A percentile compares a stretch with the other conserved stretches of the same genome.
Evolutionary conservation across 2,329 filamentous ascomycete species (phyloP).

Genomic region (Xylariaceae sp.): DNA sequence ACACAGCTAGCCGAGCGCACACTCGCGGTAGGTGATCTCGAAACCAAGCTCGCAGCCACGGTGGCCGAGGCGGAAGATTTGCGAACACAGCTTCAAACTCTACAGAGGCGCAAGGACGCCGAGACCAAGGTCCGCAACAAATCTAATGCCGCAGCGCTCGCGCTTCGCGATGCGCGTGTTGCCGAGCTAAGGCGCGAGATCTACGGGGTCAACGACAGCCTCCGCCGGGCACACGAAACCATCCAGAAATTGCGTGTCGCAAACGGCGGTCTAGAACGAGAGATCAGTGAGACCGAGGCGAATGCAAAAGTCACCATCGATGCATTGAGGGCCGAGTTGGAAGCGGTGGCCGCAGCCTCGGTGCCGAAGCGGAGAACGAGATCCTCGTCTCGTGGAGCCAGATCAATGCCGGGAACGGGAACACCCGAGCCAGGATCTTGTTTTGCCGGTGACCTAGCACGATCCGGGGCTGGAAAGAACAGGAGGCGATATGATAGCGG

Average conservation of each 20-base stretch:
- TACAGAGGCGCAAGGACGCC: slow-evolving; percentile 28
- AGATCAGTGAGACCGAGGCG: slow-evolving; percentile 35
- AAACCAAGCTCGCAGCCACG: slow-evolving; percentile 40
- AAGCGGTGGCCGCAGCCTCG: slow-evolving; percentile 26
- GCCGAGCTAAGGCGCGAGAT: slow-evolving; percentile 47
- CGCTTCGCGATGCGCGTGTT: slow-evolving; percentile 48
- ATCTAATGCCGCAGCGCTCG: slow-evolving; percentile 44
- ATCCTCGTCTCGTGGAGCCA: neutral
- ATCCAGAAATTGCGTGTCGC: slow-evolving; percentile 45
- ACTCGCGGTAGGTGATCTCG: slow-evolving; percentile 38
- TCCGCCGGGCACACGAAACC: slow-evolving; percentile 45
- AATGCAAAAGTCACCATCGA: slow-evolving; percentile 44
- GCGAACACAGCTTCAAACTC: slow-evolving; percentile 33
- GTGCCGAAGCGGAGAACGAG: neutral
- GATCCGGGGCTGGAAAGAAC: slow-evolving; percentile 30
- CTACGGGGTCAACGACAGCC: slow-evolving; percentile 35
- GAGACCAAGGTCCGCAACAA: slow-evolving; percentile 34
- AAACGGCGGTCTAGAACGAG: slow-evolving; percentile 36
- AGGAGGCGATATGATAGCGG: slow-evolving; percentile 52
- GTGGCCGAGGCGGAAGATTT: slow-evolving; percentile 31
- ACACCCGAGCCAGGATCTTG: slow-evolving; percentile 9
- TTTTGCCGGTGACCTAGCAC: slow-evolving; percentile 8
- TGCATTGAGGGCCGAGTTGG: slow-evolving; percentile 49
- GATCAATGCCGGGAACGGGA: neutral
- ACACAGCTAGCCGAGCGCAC: slow-evolving; percentile 30